Percentiles rank a stretch among this genome's conserved stretches.
phyloP scores from a whole-genome alignment of 257 asterid genomes.

The Voacanga thouarsii region DNA sequence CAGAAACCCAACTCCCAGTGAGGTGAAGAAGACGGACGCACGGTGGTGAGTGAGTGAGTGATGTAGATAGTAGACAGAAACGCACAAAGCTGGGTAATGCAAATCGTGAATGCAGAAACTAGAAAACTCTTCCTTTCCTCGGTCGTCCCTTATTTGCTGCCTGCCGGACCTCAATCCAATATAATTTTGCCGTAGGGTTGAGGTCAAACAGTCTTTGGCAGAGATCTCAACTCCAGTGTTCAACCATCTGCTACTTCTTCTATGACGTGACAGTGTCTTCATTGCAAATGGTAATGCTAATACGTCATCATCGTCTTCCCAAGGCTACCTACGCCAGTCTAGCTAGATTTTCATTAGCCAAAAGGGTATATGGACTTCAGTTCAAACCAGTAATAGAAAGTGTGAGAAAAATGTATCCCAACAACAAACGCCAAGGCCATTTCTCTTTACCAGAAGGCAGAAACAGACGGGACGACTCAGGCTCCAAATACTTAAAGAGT shows the following conservation, averaged over 20 bases:
- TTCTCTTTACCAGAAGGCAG: too few relatives aligned
- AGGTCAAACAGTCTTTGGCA: not conserved
- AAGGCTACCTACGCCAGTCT: not conserved
- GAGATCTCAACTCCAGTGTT: not conserved
- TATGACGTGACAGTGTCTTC: constrained; percentile 8
- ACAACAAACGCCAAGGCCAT: too few relatives aligned
- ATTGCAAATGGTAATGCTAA: not conserved
- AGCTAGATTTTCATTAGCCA: not conserved
- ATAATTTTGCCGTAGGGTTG: constrained; percentile 1
- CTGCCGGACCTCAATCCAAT: not conserved
- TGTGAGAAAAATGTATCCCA: too few relatives aligned
- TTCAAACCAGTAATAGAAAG: too few relatives aligned
- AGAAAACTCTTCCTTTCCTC: not conserved
- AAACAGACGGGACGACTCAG: too few relatives aligned
- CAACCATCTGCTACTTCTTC: not conserved
- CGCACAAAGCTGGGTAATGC: too few relatives aligned
- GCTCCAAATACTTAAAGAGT: too few relatives aligned
- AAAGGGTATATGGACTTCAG: not conserved
- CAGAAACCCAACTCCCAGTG: not conserved
- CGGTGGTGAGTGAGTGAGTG: not conserved
- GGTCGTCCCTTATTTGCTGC: not conserved
- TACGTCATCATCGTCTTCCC: not conserved
- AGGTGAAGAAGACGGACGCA: not conserved
- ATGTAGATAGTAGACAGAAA: not conserved
- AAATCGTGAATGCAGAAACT: not conserved